phyloP scores from a whole-genome alignment of 73 alveolate species.

The Uronychia binucleata region DNA sequence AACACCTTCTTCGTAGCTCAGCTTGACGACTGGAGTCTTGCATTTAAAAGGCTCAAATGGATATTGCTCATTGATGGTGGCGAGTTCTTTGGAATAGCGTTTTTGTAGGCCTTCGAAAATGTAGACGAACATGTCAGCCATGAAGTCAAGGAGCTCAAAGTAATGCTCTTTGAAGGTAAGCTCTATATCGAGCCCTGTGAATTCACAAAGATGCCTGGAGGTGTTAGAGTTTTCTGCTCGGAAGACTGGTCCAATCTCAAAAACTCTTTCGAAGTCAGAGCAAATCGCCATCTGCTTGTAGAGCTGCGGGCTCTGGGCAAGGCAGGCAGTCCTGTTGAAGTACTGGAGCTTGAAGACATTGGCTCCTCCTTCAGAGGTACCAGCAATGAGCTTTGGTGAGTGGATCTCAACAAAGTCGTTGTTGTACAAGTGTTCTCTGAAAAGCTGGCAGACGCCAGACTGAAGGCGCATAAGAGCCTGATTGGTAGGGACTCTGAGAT shows the following conservation, averaged over 20 bases:
- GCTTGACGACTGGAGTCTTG: conserved; percentile 80
- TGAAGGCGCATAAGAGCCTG: conserved; percentile 93
- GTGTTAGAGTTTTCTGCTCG: conserved; percentile 99
- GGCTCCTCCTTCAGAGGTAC: conserved; percentile 99
- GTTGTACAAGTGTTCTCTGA: conserved; percentile 89
- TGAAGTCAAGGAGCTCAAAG: conserved; percentile 94
- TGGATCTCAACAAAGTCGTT: conserved; percentile 97
- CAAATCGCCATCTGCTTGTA: conserved; percentile 99
- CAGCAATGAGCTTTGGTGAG: conserved; percentile 99
- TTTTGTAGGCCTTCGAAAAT: conserved; percentile 91
- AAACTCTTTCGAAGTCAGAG: conserved; percentile 97
- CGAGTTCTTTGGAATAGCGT: conserved; percentile 84
- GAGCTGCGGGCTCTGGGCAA: conserved; percentile 99
- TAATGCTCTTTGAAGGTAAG: conserved; percentile 98
- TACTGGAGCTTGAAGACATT: conserved; percentile 94
- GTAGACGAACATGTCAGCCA: conserved; percentile 85
- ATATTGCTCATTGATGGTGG: conserved; percentile 83
- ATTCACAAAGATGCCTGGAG: conserved; percentile 98
- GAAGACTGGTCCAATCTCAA: conserved; percentile 99
- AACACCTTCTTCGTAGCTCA: conserved; percentile 93
- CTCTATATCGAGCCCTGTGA: conserved; percentile 99
- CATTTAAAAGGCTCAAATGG: conserved; percentile 95
- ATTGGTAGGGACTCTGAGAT: conserved; percentile 96
- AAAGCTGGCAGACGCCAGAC: conserved; percentile 94
- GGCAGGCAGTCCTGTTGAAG: conserved; percentile 96